These are phyloP conservation scores for Phytophthora megakarya DNA, from an alignment of 352 stramenopile species.

Conservation along the genomic window DNA sequence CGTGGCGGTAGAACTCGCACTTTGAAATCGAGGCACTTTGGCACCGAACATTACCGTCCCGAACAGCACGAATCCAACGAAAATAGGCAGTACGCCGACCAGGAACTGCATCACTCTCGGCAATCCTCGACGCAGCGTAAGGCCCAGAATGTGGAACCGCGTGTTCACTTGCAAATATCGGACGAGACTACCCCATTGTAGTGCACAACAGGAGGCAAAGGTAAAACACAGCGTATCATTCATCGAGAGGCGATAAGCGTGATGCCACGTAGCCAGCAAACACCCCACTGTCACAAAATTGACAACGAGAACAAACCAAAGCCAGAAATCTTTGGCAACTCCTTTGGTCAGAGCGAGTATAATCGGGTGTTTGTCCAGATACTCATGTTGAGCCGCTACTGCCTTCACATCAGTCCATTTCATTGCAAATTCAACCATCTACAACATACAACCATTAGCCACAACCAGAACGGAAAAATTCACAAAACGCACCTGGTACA, in stretches of 20 bases:
- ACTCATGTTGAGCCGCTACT: slow-evolving; percentile 18
- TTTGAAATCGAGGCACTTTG: slow-evolving; percentile 80
- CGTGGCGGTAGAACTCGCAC: slow-evolving; percentile 60
- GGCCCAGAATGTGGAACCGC: slow-evolving; percentile 76
- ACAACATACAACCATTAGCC: neutral
- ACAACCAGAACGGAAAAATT: neutral
- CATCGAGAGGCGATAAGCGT: slow-evolving; percentile 59
- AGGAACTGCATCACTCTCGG: slow-evolving; percentile 82
- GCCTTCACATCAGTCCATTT: slow-evolving; percentile 43
- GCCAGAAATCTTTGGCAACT: slow-evolving; percentile 64
- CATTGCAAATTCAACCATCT: slow-evolving; percentile 50
- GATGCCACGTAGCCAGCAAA: slow-evolving; percentile 54
- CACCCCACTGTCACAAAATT: slow-evolving; percentile 62
- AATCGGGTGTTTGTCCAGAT: slow-evolving; percentile 6
- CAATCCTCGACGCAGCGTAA: slow-evolving; percentile 71
- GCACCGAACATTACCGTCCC: slow-evolving; percentile 87
- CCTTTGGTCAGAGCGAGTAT: slow-evolving; percentile 20
- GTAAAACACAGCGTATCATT: slow-evolving; percentile 59
- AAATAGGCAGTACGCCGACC: slow-evolving; percentile 82
- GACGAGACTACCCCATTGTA: slow-evolving; percentile 81
- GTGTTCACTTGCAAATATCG: slow-evolving; percentile 73
- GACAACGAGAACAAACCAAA: slow-evolving; percentile 56
- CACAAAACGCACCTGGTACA: slow-evolving; percentile 51
- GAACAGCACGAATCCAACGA: slow-evolving; percentile 87
- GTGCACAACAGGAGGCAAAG: slow-evolving; percentile 68